Evolutionary conservation across 2,329 filamentous ascomycete genomes (phyloP), one percentile per base, ranked within the genome.

Genomic region (Cladophialophora bantiana): DNA sequence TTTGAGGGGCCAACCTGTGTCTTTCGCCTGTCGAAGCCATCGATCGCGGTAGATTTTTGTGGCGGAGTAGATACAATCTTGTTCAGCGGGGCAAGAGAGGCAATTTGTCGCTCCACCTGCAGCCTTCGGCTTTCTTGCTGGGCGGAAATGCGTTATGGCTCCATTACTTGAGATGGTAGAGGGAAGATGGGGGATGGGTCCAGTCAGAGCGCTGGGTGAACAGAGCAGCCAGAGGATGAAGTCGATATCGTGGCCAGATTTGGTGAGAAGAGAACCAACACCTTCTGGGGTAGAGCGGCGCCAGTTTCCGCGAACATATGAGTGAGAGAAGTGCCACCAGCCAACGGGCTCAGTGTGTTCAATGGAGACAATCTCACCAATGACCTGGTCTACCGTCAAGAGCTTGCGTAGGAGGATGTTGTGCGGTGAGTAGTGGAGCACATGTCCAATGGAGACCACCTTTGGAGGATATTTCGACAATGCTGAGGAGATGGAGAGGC

Each of bases 221-320:
- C 90, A 94, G 10, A 98, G 84, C 55, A 98, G 81, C 95, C 95
- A 99, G 15, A 98, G 83, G 4, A 98, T 81, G 65, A 98, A 88
- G 75, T 99, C 95, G 58, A 99, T 91, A 73, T 99, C 95, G 74
- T 99, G 95, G 73, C 95, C 98, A 66, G 92, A 96, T 79, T 98
- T 99, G 2, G 94, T 97, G 35, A 99, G 84, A 1, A 99, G 83
- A 0, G 91, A 94, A 2, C 81, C 6, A 89, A 94, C 31, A 86
- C 94, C n/a, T 86, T 89, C 4, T 82, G 89, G 26, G 0, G 88
- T 89, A 71, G 92, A 88, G 69, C 91, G 92, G 5, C 94, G 88
- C 95, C 95, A 98, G 79, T 98, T 97, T 15, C 95, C 95, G 54
- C 88, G 87, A 40, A 98, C 94, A 73, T 94, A 97, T 50, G 89